Conservation (phyloP, 495 filamentous ascomycete genomes). For the Penicillium herquei region DNA sequence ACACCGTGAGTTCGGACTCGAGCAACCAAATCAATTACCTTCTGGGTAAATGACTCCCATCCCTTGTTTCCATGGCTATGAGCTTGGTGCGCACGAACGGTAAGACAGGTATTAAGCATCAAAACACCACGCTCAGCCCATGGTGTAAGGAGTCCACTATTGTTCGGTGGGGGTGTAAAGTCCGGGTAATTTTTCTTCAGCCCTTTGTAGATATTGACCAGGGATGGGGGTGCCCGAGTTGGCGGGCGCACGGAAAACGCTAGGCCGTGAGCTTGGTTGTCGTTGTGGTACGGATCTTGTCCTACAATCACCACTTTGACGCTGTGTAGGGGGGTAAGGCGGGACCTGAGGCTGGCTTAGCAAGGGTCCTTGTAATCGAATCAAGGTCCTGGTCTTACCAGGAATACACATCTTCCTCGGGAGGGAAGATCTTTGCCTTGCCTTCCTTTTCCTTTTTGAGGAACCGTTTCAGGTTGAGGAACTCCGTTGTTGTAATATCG, state of each 20-base stretch:
- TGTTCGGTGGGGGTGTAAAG: constrained; percentile 72
- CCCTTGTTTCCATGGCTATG: constrained; percentile 79
- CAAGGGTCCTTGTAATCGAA: constrained; percentile 3
- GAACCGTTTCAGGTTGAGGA: constrained; percentile 84
- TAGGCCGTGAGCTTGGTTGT: constrained; percentile 93
- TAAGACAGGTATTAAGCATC: constrained; percentile 89
- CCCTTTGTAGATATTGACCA: constrained; percentile 86
- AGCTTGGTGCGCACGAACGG: constrained; percentile 82
- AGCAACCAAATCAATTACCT: constrained; percentile 81
- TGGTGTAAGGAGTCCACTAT: constrained; percentile 76
- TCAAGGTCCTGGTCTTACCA: constrained; percentile 56
- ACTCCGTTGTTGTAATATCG: constrained; percentile 71
- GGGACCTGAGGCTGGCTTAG: constrained; percentile 57
- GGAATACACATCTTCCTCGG: constrained; percentile 84
- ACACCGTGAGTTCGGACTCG: constrained; percentile 72
- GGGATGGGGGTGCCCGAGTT: constrained; percentile 79
- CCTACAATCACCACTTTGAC: constrained; percentile 91
- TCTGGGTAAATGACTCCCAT: constrained; percentile 92
- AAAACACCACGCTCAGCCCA: constrained; percentile 94
- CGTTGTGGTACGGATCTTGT: constrained; percentile 95
- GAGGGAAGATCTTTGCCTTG: constrained; percentile 79
- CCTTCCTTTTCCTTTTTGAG: constrained; percentile 72
- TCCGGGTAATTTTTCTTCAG: constrained; percentile 83
- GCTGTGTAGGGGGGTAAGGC: constrained; percentile 80
- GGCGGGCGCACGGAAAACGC: constrained; percentile 92